Percentiles rank a stretch among this genome's conserved stretches.
Conservation (phyloP, 2,329 filamentous ascomycete species). For the Nemania serpens region DNA sequence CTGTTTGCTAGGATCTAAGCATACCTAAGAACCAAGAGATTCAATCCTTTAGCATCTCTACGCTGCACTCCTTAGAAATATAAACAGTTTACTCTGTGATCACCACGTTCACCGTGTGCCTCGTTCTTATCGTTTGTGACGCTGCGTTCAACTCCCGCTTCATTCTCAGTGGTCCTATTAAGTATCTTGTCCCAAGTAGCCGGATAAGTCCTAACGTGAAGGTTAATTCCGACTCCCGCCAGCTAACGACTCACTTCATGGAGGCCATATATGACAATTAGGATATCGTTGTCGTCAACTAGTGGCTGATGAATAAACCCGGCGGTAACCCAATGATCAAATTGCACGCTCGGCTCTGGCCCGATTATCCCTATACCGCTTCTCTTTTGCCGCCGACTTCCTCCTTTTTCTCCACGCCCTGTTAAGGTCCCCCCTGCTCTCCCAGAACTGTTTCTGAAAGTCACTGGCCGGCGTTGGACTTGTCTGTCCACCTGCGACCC, state of each 20-base stretch:
- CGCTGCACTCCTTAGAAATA: conserved; percentile 27
- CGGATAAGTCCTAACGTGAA: too few relatives aligned
- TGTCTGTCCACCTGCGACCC: conserved; percentile 10
- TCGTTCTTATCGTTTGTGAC: neutral
- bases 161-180: neutral
- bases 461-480: conserved; percentile 46
- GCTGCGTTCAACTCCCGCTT: neutral
- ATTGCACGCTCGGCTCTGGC: conserved; percentile 54
- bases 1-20: conserved; percentile 4
- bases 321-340: conserved; percentile 22
- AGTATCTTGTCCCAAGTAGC: neutral
- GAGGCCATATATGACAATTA: neutral
- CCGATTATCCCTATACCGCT: conserved; percentile 68
- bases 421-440: conserved; percentile 67
- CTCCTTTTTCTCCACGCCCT: conserved; percentile 68
- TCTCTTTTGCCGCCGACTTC: conserved; percentile 68
- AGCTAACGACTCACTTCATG: too few relatives aligned
- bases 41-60: neutral
- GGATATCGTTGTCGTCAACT: conserved; percentile 12
- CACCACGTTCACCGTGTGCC: neutral
- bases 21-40: conserved; percentile 4
- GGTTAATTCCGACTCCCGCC: too few relatives aligned
- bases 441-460: conserved; percentile 72
- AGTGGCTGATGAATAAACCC: neutral
- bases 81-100: conserved; percentile 17